Base-by-base conservation (phyloP, 768 basidiomycete genomes). In the Paxillus ammoniavirescens region DNA sequence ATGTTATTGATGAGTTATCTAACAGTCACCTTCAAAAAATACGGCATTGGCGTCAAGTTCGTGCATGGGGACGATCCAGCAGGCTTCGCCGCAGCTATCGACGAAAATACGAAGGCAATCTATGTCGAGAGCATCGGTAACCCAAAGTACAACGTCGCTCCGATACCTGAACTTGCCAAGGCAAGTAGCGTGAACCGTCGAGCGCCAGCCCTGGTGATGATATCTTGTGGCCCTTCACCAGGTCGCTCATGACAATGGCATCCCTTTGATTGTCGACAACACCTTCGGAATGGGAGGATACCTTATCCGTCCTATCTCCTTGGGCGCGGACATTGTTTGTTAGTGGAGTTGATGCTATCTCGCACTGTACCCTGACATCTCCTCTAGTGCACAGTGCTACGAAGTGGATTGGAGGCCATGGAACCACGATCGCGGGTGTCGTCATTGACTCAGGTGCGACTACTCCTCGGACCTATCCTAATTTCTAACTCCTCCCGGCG, bases 341-440 rank as follows among this genome's bases (percentile, higher is more conserved):
- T 13, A 43, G 72, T 62, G 41, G 15, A 35, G n/a, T 28, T 21
- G 3, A 33, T 14, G 10, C 12, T 7, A 6, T 35, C 0, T 18
- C 14, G n/a, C 8, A 37, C 8, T 35, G 9, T 4, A 38, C 5
- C 17, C 18, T 48, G 45, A 54, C 47, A 35, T 47, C 7, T 44
- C 41, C 23, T 2, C 13, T 18, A 78, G 80, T 81, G 0, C 77
- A 82, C 60, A 80, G 78, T 30, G 81, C 81, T 2, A 86, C 83
- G 0, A 86, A 87, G 61, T 87, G 85, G 86, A 82, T 87, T 6
- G 75, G 82, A 1, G 82, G 83, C 0, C 82, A 84, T 47, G 84
- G 86, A n/a, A 85, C 82, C 8, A 84, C 82, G 7, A 80, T 87
- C 48, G 84, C 75, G 0, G 86, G 86, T 37, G 80, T 86, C 14